Evolutionary conservation across 208 protist genomes (phyloP).

Genomic region (Wallacemonas sp.): DNA sequence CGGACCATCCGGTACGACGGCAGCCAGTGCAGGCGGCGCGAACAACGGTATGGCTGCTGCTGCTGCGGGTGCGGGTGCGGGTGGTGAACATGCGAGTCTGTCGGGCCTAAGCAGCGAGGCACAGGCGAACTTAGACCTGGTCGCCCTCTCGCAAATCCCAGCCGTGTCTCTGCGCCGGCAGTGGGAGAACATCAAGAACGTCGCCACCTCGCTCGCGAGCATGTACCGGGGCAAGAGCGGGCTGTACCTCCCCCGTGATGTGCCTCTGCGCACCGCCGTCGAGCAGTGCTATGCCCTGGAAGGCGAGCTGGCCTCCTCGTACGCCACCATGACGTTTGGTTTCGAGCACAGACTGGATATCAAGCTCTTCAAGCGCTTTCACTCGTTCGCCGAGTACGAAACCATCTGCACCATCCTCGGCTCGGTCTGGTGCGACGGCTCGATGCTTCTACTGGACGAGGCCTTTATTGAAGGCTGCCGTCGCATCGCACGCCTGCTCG

Average conservation of each 20-base stretch:
- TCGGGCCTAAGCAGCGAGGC: background rate
- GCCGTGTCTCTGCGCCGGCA: slow-evolving; percentile 56
- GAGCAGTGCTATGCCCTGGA: slow-evolving; percentile 78
- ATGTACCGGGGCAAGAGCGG: slow-evolving; percentile 81
- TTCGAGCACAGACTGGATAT: slow-evolving; percentile 71
- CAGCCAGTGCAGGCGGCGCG: no score
- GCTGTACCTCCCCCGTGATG: slow-evolving; percentile 55
- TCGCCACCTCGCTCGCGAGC: slow-evolving; percentile 60
- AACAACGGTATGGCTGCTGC: background rate
- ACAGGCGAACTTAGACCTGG: background rate
- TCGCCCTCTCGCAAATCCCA: slow-evolving; percentile 3
- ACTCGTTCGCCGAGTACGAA: slow-evolving; percentile 61
- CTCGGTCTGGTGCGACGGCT: slow-evolving; percentile 82
- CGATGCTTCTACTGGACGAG: slow-evolving; percentile 61
- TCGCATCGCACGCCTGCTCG: slow-evolving; percentile 50
- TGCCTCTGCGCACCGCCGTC: slow-evolving; percentile 60
- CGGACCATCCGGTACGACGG: no score
- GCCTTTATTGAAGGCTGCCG: slow-evolving; percentile 51
- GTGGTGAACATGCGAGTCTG: no score
- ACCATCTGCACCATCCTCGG: slow-evolving; percentile 59
- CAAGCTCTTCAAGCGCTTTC: slow-evolving; percentile 54
- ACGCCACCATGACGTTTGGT: slow-evolving; percentile 77
- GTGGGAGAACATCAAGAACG: slow-evolving; percentile 80
- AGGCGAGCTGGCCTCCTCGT: slow-evolving; percentile 45
- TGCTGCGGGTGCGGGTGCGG: background rate